Base-by-base conservation (phyloP, 768 basidiomycete genomes). In the Xerocomellus intermedius region DNA sequence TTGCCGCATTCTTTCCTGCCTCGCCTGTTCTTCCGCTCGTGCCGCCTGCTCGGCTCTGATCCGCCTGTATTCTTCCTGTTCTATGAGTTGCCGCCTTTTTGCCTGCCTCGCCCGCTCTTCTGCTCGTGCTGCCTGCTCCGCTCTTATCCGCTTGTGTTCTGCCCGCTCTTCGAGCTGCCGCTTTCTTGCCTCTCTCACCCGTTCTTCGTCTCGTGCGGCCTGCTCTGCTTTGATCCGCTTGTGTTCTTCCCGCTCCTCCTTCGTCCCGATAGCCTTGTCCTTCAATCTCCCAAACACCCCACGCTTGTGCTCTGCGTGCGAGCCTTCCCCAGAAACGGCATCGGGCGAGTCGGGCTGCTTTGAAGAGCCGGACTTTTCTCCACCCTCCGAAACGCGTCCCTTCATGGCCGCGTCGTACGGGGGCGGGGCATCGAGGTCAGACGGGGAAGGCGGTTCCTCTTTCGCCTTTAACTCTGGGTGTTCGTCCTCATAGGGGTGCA, bases 401-500 rank as follows among this genome's bases (percentile, higher is more conserved):
- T 73, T 60, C 10, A 53, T 57, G n/a, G 45, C 48, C 1, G 58
- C 58, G 26, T 62, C 66, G 47, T 70, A 70, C n/a, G 69, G 53
- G 24, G 69, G 69, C 4, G 69, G 69, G 1, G 53, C 63, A n/a
- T 52, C 58, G 35, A 50, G 21, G 6, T 54, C 42, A 17, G 51
- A 4, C 7, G 42, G 39, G 16, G 26, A 2, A 2, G 52, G 39
- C 14, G 58, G 59, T 17, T 60, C 60, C 17, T 74, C 60, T 56
- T 78, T 77, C 52, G 77, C 72, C 50, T 65, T 67, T 8, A 73
- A 57, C 5, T 82, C 78, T 8, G 84, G 82, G 57, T 86, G 79
- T 43, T 84, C 80, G 64, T 89, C 86, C 52, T 89, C 84, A 54
- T 81, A 81, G 2, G 89, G 87, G 63, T 91, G 87, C 1, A 77